Percentiles rank a stretch among this genome's conserved stretches.
Conservation (phyloP, 352 stramenopile species). For the Phytophthora aleatoria region DNA sequence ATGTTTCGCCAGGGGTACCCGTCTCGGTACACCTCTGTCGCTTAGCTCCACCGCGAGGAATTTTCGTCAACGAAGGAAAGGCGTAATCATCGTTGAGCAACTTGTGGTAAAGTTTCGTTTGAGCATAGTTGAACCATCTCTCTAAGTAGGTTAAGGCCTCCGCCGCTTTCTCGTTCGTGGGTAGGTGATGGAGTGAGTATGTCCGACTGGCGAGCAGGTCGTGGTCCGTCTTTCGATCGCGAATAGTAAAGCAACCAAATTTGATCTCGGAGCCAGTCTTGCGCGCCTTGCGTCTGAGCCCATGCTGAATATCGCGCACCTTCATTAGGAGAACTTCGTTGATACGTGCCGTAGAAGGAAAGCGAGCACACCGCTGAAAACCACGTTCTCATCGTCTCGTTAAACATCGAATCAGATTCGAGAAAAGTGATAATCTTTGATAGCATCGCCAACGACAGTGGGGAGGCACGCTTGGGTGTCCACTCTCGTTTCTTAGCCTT, state of each 20-base stretch:
- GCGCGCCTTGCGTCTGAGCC: background rate
- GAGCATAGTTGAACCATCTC: background rate
- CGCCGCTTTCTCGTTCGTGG: background rate
- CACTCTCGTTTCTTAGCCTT: conserved; percentile 9
- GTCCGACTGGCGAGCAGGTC: conserved; percentile 15
- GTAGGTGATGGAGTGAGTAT: background rate
- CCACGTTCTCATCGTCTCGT: conserved; percentile 18
- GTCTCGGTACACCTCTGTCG: background rate
- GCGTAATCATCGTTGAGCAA: background rate
- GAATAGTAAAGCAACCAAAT: conserved; percentile 17
- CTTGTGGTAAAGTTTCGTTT: background rate
- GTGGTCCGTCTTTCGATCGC: conserved; percentile 14
- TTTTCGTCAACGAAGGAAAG: background rate
- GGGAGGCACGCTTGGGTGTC: conserved; percentile 12
- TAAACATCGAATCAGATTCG: conserved; percentile 17
- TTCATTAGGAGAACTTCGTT: conserved; percentile 13
- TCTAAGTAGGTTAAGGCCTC: background rate
- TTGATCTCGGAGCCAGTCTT: background rate
- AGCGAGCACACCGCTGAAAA: conserved; percentile 19
- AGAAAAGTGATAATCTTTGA: background rate
- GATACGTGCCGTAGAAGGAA: conserved; percentile 33
- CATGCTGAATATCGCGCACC: conserved; percentile 12
- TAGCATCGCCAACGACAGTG: conserved; percentile 13
- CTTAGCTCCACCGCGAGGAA: background rate
- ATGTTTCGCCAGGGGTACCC: background rate